Evolutionary conservation across 495 filamentous ascomycete genomes (phyloP).

Genomic region (Durotheca rogersii): DNA sequence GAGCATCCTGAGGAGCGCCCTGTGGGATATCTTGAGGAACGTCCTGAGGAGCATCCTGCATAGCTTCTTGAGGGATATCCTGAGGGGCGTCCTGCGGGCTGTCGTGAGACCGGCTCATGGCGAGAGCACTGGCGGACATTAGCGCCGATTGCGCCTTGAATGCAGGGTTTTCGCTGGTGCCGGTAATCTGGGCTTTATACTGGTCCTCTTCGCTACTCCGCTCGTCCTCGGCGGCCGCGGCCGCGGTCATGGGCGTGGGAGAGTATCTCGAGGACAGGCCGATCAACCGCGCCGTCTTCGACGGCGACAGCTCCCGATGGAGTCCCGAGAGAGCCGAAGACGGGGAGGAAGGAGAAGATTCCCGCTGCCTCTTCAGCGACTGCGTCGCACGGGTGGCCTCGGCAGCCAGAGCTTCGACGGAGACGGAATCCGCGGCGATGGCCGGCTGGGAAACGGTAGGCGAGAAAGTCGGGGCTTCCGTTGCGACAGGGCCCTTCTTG

Average conservation of each 20-base stretch:
- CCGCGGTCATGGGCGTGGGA: slow-evolving; percentile 53
- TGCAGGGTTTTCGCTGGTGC: slow-evolving; percentile 54
- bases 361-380: slow-evolving; percentile 52
- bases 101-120: slow-evolving; percentile 55
- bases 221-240: slow-evolving; percentile 58
- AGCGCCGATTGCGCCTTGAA: slow-evolving; percentile 54
- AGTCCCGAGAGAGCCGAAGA: slow-evolving; percentile 37
- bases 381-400: slow-evolving; percentile 38
- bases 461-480: slow-evolving; percentile 45
- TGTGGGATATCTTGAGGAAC: slow-evolving; percentile 20
- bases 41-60: slow-evolving; percentile 15
- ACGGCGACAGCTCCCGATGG: slow-evolving; percentile 47
- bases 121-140: slow-evolving; percentile 50
- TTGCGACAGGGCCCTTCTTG: slow-evolving; percentile 47
- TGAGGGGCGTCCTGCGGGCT: slow-evolving; percentile 32
- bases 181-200: slow-evolving; percentile 37
- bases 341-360: slow-evolving; percentile 47
- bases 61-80: slow-evolving; percentile 20
- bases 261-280: slow-evolving; percentile 49
- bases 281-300: slow-evolving; percentile 54
- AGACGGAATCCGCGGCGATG: slow-evolving; percentile 28
- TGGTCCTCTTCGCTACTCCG: slow-evolving; percentile 52
- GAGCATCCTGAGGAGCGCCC: slow-evolving; percentile 7
- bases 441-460: slow-evolving; percentile 36
- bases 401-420: slow-evolving; percentile 36